phyloP scores from a whole-genome alignment of 805 yeast genomes.

The Saccharomycopsis malanga region DNA sequence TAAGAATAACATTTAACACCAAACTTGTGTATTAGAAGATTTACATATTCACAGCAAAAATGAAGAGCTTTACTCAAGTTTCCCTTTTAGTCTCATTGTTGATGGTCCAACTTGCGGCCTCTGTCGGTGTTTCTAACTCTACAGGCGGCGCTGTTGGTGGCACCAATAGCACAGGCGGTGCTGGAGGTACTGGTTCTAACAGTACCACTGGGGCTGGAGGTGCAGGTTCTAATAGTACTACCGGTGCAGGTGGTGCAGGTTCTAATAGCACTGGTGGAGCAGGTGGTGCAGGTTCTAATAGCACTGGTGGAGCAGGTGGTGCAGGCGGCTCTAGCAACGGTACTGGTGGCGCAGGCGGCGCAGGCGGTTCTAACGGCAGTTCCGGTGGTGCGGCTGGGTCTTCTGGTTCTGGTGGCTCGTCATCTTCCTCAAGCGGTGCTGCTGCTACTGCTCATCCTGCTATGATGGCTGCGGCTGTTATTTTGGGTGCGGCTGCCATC shows the following conservation, averaged over 20 bases:
- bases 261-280: neutral
- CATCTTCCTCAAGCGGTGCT: neutral
- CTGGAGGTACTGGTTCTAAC: slow-evolving; percentile 1
- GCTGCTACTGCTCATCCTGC: neutral
- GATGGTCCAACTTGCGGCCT: neutral
- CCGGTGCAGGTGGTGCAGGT: slow-evolving; percentile 3
- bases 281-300: neutral
- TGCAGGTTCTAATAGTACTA: slow-evolving; percentile 1
- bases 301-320: neutral
- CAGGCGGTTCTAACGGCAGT: neutral
- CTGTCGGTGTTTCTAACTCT: neutral
- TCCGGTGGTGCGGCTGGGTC: neutral
- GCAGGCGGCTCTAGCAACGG: slow-evolving; percentile 1
- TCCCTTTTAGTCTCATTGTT: too few relatives aligned
- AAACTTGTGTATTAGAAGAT: too few relatives aligned
- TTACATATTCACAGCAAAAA: too few relatives aligned
- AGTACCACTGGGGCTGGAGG: neutral
- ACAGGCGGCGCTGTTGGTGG: neutral
- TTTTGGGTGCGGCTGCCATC: neutral
- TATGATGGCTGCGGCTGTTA: neutral
- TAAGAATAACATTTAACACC: too few relatives aligned
- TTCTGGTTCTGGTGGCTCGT: neutral
- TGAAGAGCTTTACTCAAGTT: too few relatives aligned
- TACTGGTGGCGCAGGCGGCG: slow-evolving; percentile 5
- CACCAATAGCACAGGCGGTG: neutral